Conservation (phyloP, 1,139 yeast species). For the Blastobotrys apis region DNA sequence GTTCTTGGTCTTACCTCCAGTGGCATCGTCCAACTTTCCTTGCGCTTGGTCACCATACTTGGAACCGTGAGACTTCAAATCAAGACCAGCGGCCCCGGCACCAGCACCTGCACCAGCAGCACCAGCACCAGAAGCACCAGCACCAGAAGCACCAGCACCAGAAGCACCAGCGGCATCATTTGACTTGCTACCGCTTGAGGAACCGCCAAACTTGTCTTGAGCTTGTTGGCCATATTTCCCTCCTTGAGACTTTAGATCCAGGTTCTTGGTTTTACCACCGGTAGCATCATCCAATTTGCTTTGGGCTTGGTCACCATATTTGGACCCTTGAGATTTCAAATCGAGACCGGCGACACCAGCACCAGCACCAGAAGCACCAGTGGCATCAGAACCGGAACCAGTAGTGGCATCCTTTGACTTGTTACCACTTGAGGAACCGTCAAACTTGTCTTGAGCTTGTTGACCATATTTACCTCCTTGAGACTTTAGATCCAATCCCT, state of each 20-base stretch:
- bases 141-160: not conserved
- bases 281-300: constrained; percentile 5
- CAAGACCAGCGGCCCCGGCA: constrained; percentile 6
- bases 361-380: not conserved
- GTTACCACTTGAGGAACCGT: not conserved
- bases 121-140: not conserved
- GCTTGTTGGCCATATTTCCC: too few species aligned
- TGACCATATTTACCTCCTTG: not conserved
- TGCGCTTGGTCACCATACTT: not conserved
- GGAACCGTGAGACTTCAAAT: not conserved
- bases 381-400: constrained; percentile 7
- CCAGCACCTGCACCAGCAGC: constrained; percentile 9
- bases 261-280: constrained; percentile 8
- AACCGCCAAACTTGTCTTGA: not conserved
- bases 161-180: not conserved
- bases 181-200: not conserved
- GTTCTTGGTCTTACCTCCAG: constrained; percentile 8
- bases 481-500: too few species aligned
- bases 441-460: not conserved
- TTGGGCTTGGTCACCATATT: not conserved
- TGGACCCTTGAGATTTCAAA: too few species aligned
- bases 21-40: not conserved
- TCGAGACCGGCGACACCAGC: too few species aligned
- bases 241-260: too few species aligned
- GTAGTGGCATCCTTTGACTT: constrained; percentile 10